Conservation (phyloP, 2,329 filamentous ascomycete genomes). For the Proliferodiscus dingleyae region DNA sequence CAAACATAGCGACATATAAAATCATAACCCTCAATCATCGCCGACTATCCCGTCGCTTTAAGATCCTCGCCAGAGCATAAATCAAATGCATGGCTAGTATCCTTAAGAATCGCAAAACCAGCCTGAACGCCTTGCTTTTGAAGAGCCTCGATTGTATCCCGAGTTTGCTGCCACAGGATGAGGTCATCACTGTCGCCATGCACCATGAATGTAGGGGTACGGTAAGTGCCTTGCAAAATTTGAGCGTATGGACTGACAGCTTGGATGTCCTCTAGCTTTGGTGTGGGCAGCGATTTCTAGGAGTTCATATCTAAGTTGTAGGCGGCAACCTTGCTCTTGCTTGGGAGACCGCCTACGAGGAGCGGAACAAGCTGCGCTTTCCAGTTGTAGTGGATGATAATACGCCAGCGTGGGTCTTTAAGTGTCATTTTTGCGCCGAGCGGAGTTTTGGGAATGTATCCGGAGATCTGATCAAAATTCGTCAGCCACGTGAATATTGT, state of each 20-base stretch:
- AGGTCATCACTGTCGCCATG: conserved; percentile 32
- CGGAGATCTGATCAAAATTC: background rate
- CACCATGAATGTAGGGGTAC: conserved; percentile 33
- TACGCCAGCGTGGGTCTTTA: conserved; percentile 34
- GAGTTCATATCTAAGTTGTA: background rate
- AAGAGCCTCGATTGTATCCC: conserved; percentile 21
- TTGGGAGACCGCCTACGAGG: conserved; percentile 28
- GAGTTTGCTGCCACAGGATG: conserved; percentile 31
- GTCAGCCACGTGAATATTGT: background rate
- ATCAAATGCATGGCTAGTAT: conserved; percentile 15
- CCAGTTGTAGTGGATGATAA: conserved; percentile 41
- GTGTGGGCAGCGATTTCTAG: background rate
- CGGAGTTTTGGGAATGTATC: background rate
- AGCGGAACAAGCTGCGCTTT: conserved; percentile 34
- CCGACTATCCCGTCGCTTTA: conserved; percentile 1
- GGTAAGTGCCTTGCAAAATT: conserved; percentile 29
- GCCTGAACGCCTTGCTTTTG: conserved; percentile 16
- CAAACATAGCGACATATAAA: conserved; percentile 6
- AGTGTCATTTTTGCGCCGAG: conserved; percentile 13
- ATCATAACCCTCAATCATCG: conserved; percentile 12
- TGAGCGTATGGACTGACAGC: conserved; percentile 30
- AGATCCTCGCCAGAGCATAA: conserved; percentile 6
- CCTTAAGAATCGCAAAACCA: conserved; percentile 6
- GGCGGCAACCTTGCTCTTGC: background rate
- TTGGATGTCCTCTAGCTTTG: conserved; percentile 12